Evolutionary conservation across 805 yeast genomes (phyloP).

Genomic region (Candida piceae): DNA sequence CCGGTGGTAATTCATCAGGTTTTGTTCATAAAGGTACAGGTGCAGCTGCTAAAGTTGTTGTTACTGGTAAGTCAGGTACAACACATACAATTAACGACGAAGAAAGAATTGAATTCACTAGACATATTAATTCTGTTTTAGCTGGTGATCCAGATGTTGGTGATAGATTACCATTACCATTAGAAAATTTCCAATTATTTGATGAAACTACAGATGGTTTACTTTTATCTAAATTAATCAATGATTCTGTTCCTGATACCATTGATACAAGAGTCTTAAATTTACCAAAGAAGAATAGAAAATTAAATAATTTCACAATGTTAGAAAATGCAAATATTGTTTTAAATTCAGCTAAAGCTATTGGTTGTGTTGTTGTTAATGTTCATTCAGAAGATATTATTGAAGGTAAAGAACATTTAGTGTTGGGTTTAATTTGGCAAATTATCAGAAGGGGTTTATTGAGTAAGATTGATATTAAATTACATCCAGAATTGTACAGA

Average conservation of each 20-base stretch:
- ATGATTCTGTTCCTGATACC: constrained; percentile 97
- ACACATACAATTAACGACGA: constrained; percentile 97
- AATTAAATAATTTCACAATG: constrained; percentile 89
- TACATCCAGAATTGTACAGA: constrained; percentile 95
- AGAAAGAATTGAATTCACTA: constrained; percentile 91
- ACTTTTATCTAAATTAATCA: constrained; percentile 86
- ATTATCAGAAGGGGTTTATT: constrained; percentile 93
- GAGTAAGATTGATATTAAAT: constrained; percentile 90
- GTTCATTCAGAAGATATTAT: constrained; percentile 93
- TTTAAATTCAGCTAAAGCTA: constrained; percentile 97
- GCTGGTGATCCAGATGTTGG: constrained; percentile 88
- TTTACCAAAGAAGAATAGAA: constrained; percentile 74
- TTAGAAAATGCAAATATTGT: constrained; percentile 96
- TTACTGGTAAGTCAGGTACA: constrained; percentile 83
- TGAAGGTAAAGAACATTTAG: constrained; percentile 90
- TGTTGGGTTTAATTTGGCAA: constrained; percentile 93
- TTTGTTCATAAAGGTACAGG: constrained; percentile 49
- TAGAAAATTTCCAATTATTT: constrained; percentile 90
- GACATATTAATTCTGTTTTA: constrained; percentile 89
- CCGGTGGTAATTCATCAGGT: constrained; percentile 27
- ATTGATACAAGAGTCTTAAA: constrained; percentile 97
- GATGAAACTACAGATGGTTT: constrained; percentile 97
- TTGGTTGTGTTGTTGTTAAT: constrained; percentile 96
- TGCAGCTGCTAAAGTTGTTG: constrained; percentile 64
- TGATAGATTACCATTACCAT: constrained; percentile 79